A percentile compares a stretch with the other conserved stretches of the same genome.
These are phyloP conservation scores for Nakataea oryzae DNA, from an alignment of 2,329 filamentous ascomycete genomes.

Conservation along the genomic window DNA sequence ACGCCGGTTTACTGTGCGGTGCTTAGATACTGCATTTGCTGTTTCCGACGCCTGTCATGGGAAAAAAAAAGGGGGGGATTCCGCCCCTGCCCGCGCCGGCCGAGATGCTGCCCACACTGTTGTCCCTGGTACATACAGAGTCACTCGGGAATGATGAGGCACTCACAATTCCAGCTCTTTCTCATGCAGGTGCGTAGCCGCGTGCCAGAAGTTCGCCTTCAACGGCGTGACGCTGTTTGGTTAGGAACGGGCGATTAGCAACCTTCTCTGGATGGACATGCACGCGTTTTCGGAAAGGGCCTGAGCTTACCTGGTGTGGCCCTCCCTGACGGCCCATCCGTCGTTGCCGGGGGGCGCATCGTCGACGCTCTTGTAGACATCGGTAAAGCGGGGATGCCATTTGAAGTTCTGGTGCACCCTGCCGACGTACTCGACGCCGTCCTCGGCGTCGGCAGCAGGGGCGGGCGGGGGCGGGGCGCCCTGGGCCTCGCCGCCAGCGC, in stretches of 20 bases:
- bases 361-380: conserved; percentile 82
- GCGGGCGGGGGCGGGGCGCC: conserved; percentile 16
- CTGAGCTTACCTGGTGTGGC: conserved; percentile 62
- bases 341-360: conserved; percentile 73
- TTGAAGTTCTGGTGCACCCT: conserved; percentile 77
- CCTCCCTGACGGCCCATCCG: conserved; percentile 84
- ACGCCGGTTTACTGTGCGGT: background rate
- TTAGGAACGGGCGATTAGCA: conserved; percentile 4
- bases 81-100: too few relatives aligned
- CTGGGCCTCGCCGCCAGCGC: conserved; percentile 35
- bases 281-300: background rate
- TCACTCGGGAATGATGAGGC: background rate
- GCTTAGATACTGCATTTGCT: background rate
- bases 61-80: background rate
- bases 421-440: conserved; percentile 13
- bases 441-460: conserved; percentile 16
- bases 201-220: conserved; percentile 86
- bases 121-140: background rate
- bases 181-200: conserved; percentile 47
- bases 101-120: background rate
- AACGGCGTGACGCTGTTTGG: conserved; percentile 69
- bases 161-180: conserved; percentile 80
- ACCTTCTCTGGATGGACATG: too few relatives aligned
- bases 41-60: background rate
- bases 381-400: conserved; percentile 80